Evolutionary conservation across 345 rosid species (phyloP), one percentile per base, ranked within the genome.

Genomic region (Erysimum cheiranthoides): DNA sequence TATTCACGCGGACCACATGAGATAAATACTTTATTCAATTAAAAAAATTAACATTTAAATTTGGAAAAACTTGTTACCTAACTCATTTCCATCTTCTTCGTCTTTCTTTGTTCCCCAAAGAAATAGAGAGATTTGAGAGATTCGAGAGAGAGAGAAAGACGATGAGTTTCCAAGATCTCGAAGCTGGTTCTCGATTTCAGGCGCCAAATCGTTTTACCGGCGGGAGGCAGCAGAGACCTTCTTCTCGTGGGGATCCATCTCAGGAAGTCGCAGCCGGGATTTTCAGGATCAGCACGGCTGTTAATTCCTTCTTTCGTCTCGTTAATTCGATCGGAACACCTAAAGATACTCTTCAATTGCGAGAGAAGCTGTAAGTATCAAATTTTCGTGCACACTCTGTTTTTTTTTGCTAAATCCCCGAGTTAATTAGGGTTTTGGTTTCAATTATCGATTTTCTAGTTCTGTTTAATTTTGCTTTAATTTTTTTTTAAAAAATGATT

Each of bases 81-180:
- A 78, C 70, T 51, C 78, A 8, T 72, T 78, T 5, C 77, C 49
- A 21, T 71, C 70, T 30, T 72, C 81, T 10, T 72, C 68, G 4
- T 58, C 32, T 18, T 51, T 27, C 11, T 72, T 38, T 14, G 68
- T 60, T 50, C 68, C 58, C 52, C 12, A 12, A 66, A 34, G 31
- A 56, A 9, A 32, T 47, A 75, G 40, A 60, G 31, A 60, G 9
- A 6, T 46, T 47, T 1, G 12, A 73, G 61, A 66, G 50, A 61
- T 61, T 39, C 45, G 54, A 63, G 73, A 58, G 51, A 51, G 56
- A 21, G 25, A 21, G 25, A 42, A 46, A 58, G 32, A 13, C 28
- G 42, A 89, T 91, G 93, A 89, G 93, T 70, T 85, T 87, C 66
- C 91, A 85, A 71, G 93, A 89, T 82, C 79, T 84, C 16, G 91